Evolutionary conservation across 1,139 yeast genomes (phyloP).

Genomic region (Blastobotrys aristatus): DNA sequence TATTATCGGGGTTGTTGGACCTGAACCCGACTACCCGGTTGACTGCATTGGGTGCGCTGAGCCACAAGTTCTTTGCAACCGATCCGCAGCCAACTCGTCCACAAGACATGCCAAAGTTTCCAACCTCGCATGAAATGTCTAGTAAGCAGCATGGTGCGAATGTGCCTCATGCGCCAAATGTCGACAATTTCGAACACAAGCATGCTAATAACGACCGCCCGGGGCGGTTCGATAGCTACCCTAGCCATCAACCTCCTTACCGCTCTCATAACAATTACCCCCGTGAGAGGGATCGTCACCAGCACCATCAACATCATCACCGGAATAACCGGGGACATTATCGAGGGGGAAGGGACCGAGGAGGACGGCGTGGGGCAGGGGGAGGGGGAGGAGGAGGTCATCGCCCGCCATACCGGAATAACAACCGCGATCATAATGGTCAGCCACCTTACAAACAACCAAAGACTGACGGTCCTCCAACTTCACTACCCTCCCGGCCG

Average conservation of each 20-base stretch:
- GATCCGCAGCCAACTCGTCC: constrained; percentile 56
- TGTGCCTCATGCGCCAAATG: constrained; percentile 21
- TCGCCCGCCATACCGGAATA: constrained; percentile 5
- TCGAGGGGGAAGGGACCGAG: not conserved
- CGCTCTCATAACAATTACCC: constrained; percentile 10
- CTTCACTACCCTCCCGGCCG: constrained; percentile 8
- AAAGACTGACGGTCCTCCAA: constrained; percentile 5
- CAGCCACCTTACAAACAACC: not conserved
- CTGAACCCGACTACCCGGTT: constrained; percentile 65
- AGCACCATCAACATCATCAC: constrained; percentile 1
- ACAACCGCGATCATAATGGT: not conserved
- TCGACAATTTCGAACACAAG: constrained; percentile 12
- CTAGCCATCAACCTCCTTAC: not conserved
- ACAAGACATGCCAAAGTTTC: constrained; percentile 59
- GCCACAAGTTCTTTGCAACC: constrained; percentile 59
- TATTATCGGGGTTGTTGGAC: constrained; percentile 31
- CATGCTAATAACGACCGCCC: constrained; percentile 9
- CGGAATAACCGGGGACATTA: not conserved
- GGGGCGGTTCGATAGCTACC: constrained; percentile 3
- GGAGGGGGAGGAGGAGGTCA: not conserved
- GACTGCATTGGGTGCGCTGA: constrained; percentile 74
- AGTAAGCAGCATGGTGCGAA: constrained; percentile 41
- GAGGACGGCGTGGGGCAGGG: constrained; percentile 1
- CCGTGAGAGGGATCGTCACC: constrained; percentile 3
- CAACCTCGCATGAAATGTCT: constrained; percentile 87